Evolutionary conservation across 2,329 filamentous ascomycete genomes (phyloP).

Genomic region (Aspergillus versicolor): DNA sequence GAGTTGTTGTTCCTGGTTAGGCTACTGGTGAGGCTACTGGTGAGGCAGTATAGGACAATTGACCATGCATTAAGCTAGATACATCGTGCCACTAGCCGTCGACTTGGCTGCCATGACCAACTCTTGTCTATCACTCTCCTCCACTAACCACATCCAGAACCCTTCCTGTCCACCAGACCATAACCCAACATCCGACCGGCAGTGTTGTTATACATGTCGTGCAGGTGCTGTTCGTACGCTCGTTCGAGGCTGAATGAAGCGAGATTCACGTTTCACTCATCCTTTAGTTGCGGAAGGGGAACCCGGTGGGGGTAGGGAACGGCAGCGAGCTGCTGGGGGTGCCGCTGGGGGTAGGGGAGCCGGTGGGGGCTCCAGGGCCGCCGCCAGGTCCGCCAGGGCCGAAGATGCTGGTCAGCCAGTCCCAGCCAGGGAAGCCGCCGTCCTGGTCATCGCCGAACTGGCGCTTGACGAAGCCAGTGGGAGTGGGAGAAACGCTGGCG

Average conservation of each 20-base stretch:
- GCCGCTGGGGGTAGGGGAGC: not conserved
- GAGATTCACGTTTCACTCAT: no score
- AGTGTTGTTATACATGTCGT: not conserved
- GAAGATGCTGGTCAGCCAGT: not conserved
- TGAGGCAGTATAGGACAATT: not conserved
- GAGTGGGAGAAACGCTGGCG: not conserved
- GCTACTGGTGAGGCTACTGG: not conserved
- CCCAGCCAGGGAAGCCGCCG: not conserved
- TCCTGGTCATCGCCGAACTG: not conserved
- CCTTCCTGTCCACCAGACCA: not conserved
- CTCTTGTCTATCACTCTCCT: not conserved
- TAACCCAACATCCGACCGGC: slow-evolving; percentile 4
- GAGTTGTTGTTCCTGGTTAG: not conserved
- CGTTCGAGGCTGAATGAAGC: not conserved
- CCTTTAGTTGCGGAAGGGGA: not conserved
- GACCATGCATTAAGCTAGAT: slow-evolving; percentile 1
- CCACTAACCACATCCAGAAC: no score
- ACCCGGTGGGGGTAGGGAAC: not conserved
- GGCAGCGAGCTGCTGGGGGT: not conserved
- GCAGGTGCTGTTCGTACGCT: not conserved
- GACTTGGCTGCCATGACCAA: not conserved
- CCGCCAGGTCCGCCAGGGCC: not conserved
- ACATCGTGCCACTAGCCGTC: not conserved
- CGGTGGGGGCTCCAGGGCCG: not conserved
- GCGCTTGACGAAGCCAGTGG: not conserved